Percentiles rank a stretch among this genome's conserved stretches.
Conservation (phyloP, 2,329 filamentous ascomycete species). For the Colletotrichum nymphaeae region DNA sequence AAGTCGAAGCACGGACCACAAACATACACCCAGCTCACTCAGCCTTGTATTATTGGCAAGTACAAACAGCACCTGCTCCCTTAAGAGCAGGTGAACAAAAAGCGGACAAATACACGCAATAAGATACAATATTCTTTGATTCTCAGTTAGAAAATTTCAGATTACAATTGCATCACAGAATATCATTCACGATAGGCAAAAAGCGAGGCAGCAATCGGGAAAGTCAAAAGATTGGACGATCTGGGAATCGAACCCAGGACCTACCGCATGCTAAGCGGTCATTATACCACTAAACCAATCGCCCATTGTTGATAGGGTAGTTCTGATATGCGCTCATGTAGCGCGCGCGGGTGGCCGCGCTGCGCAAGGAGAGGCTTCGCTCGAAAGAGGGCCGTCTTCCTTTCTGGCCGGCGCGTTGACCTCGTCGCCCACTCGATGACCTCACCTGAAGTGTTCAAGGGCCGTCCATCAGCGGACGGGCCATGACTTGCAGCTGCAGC, state of each 20-base stretch:
- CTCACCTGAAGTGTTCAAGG: not conserved
- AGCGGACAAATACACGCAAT: too few species aligned
- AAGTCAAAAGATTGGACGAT: constrained; percentile 20
- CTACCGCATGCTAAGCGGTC: constrained; percentile 35
- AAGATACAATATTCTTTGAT: too few species aligned
- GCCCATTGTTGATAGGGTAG: not conserved
- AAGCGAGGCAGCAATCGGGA: rapidly evolving
- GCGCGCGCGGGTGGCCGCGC: rapidly evolving
- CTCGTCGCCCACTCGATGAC: not conserved
- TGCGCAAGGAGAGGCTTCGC: too few species aligned
- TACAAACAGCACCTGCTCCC: not conserved
- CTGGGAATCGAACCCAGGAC: constrained; percentile 35
- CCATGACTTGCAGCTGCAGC: too few species aligned
- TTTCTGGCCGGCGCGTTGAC: not conserved
- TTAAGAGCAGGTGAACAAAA: not conserved
- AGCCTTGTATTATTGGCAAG: not conserved
- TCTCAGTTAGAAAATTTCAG: too few species aligned
- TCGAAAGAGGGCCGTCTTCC: not conserved
- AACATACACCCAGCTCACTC: not conserved
- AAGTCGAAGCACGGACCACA: not conserved
- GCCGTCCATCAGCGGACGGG: too few species aligned
- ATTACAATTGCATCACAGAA: too few species aligned
- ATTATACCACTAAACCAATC: constrained; percentile 37
- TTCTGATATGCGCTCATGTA: rapidly evolving
- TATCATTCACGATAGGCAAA: not conserved